A percentile compares a stretch with the other conserved stretches of the same genome.
phyloP scores from a whole-genome alignment of 257 asterid genomes.

The Forsythia viridissima region DNA sequence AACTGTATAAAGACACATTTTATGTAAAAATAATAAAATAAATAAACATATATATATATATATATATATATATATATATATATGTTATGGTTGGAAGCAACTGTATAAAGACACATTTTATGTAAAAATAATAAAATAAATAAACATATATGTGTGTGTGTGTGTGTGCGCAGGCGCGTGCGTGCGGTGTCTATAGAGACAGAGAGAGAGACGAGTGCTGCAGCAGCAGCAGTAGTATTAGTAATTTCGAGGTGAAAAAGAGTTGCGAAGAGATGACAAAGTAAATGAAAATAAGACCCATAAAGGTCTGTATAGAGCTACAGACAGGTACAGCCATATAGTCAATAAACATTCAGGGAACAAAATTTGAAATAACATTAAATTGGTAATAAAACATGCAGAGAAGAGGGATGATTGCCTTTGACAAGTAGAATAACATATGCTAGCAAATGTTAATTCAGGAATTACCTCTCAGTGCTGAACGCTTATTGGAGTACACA shows the following conservation, averaged over 20 bases:
- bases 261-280: background rate
- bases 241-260: slow-evolving; percentile 1
- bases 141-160: background rate
- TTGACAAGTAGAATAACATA: slow-evolving; percentile 6
- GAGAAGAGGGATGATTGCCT: background rate
- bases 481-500: slow-evolving; percentile 45
- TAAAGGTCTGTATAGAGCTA: background rate
- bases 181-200: too few species aligned
- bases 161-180: background rate
- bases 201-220: background rate
- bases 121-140: background rate
- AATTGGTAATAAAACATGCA: slow-evolving; percentile 1
- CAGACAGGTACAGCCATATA: background rate
- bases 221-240: background rate
- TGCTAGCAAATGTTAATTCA: background rate
- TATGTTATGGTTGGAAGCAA: slow-evolving; percentile 46
- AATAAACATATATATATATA: background rate
- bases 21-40: background rate
- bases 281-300: background rate
- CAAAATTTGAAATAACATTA: background rate
- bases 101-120: slow-evolving; percentile 44
- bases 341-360: background rate
- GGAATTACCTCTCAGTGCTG: slow-evolving; percentile 69
- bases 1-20: slow-evolving; percentile 51
- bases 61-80: too few species aligned